Evolutionary conservation across 2,329 filamentous ascomycete genomes (phyloP).

Genomic region (Cercospora sesami): DNA sequence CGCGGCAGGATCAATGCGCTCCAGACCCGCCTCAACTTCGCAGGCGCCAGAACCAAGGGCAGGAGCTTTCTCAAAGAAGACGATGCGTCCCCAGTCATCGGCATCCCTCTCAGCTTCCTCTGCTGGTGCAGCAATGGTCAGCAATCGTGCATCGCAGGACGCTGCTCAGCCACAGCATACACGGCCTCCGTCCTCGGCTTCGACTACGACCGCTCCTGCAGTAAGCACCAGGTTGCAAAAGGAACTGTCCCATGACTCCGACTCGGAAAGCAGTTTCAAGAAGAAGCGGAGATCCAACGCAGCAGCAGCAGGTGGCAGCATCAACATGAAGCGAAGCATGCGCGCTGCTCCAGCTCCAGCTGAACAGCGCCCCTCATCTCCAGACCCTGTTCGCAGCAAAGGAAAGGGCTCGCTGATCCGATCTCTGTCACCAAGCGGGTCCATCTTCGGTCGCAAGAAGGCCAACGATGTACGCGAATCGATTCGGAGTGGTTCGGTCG

Average conservation of each 20-base stretch:
- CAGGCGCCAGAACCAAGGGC: constrained; percentile 21
- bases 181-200: constrained; percentile 7
- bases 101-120: constrained; percentile 22
- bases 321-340: constrained; percentile 70
- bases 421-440: constrained; percentile 66
- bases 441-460: constrained; percentile 47
- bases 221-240: constrained; percentile 32
- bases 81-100: constrained; percentile 24
- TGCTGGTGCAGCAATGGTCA: constrained; percentile 25
- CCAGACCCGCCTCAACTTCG: constrained; percentile 23
- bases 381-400: constrained; percentile 34
- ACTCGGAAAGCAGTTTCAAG: constrained; percentile 72
- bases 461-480: constrained; percentile 31
- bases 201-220: constrained; percentile 12
- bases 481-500: constrained; percentile 33
- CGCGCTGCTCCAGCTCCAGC: constrained; percentile 43
- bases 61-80: constrained; percentile 22
- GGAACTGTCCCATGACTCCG: constrained; percentile 44
- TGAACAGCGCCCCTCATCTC: constrained; percentile 45
- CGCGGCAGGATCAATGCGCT: constrained; percentile 33
- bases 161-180: constrained; percentile 10
- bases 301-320: background rate
- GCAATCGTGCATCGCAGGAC: constrained; percentile 19
- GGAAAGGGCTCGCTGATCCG: constrained; percentile 54
- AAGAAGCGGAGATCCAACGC: constrained; percentile 51